Conservation (phyloP, 306 rosid species). For the Ziziphus jujuba region DNA sequence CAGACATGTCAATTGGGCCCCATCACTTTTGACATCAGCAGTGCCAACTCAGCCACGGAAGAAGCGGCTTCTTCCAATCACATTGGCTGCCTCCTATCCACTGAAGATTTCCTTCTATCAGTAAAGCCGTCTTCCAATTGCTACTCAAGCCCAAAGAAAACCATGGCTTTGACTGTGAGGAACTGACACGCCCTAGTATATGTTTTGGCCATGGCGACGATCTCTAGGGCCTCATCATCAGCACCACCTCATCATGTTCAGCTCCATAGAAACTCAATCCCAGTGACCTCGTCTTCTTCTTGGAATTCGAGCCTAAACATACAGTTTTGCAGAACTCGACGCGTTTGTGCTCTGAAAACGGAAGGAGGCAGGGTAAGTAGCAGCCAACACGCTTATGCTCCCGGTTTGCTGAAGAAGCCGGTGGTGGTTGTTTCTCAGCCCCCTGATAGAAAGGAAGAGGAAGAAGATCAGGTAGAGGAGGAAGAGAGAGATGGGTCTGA, state of each 20-base stretch:
- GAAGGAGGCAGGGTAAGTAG: constrained; percentile 21
- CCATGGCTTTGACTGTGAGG: neutral
- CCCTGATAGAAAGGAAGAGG: neutral
- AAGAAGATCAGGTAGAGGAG: constrained; percentile 10
- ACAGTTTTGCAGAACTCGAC: neutral
- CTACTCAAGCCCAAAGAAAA: neutral
- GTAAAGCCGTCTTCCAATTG: no score
- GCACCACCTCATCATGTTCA: neutral
- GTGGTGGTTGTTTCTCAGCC: constrained; percentile 14
- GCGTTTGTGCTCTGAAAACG: constrained; percentile 36
- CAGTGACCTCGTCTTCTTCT: neutral
- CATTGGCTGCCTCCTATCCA: constrained; percentile 24
- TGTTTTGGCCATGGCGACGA: constrained; percentile 9
- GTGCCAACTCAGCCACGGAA: neutral
- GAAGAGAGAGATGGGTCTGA: constrained; percentile 15
- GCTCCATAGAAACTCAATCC: neutral
- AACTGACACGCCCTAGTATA: neutral
- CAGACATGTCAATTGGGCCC: no score
- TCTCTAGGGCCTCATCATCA: constrained; percentile 15
- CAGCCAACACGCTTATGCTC: constrained; percentile 19
- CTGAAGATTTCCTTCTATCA: constrained; percentile 21
- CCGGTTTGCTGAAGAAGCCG: constrained; percentile 35
- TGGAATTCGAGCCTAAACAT: neutral
- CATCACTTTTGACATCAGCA: neutral
- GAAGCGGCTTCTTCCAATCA: neutral